Evolutionary conservation across 2,329 filamentous ascomycete species (phyloP).

Genomic region (Penicillium griseofulvum): DNA sequence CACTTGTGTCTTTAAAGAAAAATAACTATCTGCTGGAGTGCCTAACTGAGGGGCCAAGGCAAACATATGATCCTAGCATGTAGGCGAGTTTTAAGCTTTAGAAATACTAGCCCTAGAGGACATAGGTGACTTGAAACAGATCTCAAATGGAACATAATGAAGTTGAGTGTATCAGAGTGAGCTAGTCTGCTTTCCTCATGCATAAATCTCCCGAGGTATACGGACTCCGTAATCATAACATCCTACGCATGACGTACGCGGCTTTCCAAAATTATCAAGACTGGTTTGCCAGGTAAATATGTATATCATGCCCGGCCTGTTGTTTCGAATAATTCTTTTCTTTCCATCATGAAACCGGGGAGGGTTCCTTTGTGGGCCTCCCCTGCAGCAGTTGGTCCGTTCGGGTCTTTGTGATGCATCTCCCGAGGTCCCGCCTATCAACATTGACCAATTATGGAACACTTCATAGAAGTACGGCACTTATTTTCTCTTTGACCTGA

Average conservation of each 20-base stretch:
- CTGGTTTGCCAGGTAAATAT: neutral
- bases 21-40: too few relatives aligned
- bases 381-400: constrained; percentile 9
- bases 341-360: constrained; percentile 8
- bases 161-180: neutral
- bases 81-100: neutral
- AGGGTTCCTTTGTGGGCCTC: constrained; percentile 4
- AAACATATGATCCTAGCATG: neutral
- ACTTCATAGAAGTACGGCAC: too few relatives aligned
- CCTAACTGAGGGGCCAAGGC: neutral
- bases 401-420: constrained; percentile 1
- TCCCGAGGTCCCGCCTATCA: neutral
- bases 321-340: neutral
- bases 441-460: neutral
- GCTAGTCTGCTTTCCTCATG: neutral
- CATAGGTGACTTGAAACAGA: neutral
- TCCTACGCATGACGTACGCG: constrained; percentile 3
- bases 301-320: neutral
- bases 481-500: neutral
- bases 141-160: neutral
- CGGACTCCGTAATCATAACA: neutral
- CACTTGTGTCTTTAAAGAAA: neutral
- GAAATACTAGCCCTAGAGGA: neutral
- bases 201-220: neutral
- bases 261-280: neutral